A percentile compares a stretch with the other conserved stretches of the same genome.
phyloP scores from a whole-genome alignment of 768 basidiomycete genomes.

The Boletellus sp. region DNA sequence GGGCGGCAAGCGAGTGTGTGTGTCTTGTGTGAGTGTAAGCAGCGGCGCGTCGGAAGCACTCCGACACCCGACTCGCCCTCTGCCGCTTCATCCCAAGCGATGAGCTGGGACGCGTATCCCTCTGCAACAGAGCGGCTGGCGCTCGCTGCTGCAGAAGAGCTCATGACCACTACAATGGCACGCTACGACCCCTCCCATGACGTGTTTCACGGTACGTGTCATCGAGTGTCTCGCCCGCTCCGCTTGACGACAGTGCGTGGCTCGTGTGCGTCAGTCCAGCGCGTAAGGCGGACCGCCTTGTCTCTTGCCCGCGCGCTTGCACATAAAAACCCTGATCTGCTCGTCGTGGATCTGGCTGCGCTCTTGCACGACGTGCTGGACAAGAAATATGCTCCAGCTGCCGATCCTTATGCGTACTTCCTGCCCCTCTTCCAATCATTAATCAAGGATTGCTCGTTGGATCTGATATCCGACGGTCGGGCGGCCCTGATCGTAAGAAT shows the following conservation, averaged over 20 bases:
- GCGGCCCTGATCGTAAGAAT: conserved; percentile 55
- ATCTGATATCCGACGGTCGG: conserved; percentile 59
- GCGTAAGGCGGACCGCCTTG: conserved; percentile 77
- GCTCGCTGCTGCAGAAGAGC: conserved; percentile 56
- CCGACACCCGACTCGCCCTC: conserved; percentile 22
- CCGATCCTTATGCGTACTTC: conserved; percentile 64
- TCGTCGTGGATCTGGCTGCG: conserved; percentile 81
- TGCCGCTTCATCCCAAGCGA: not conserved
- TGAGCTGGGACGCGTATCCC: conserved; percentile 38
- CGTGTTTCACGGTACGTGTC: conserved; percentile 70
- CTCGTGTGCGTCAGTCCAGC: conserved; percentile 54
- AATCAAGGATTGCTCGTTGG: conserved; percentile 41
- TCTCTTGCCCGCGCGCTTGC: conserved; percentile 52
- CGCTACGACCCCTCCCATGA: conserved; percentile 82
- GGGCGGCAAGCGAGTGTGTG: not conserved
- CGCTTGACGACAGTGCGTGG: conserved; percentile 1
- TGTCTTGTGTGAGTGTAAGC: not conserved
- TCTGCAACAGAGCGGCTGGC: conserved; percentile 47
- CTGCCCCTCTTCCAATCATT: conserved; percentile 57
- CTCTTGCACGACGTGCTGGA: conserved; percentile 85
- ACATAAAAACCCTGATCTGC: conserved; percentile 54
- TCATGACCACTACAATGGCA: conserved; percentile 72
- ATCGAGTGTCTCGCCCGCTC: not conserved
- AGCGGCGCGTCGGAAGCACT: conserved; percentile 8
- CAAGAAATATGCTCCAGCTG: conserved; percentile 73